Conservation (phyloP, 140 eudicot species). For the Anethum foeniculum region DNA sequence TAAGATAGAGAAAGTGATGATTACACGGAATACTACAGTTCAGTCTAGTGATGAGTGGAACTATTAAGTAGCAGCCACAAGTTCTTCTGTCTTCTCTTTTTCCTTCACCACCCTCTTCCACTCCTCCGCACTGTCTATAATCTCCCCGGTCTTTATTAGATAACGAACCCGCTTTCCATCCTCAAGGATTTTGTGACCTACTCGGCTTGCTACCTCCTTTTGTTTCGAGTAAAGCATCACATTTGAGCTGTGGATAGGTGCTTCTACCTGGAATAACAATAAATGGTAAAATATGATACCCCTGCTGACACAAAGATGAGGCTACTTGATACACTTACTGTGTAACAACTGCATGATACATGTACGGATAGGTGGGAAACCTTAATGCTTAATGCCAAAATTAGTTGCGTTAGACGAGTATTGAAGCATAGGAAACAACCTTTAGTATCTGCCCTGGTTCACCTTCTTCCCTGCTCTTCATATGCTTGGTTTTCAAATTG, state of each 20-base stretch:
- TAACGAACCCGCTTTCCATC: conserved; percentile 73
- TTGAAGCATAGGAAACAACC: conserved; percentile 34
- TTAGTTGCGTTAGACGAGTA: not conserved
- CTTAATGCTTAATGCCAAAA: not conserved
- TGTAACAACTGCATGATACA: not conserved
- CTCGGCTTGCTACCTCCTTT: conserved; percentile 73
- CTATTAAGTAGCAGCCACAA: conserved; percentile 39
- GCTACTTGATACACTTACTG: not conserved
- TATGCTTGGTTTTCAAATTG: conserved; percentile 89
- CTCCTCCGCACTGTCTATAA: conserved; percentile 80
- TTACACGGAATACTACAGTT: not conserved
- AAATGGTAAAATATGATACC: not conserved
- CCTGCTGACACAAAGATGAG: not conserved
- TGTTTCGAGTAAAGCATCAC: conserved; percentile 96
- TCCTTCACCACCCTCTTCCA: conserved; percentile 59
- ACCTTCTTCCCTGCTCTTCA: conserved; percentile 72
- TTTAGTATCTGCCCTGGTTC: conserved; percentile 82
- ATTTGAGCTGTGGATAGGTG: conserved; percentile 94
- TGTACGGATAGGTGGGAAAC: not conserved
- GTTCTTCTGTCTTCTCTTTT: conserved; percentile 37
- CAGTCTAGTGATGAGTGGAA: not conserved
- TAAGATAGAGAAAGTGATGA: not conserved
- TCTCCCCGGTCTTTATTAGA: conserved; percentile 87
- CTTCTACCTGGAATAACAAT: conserved; percentile 55
- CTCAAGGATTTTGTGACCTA: conserved; percentile 79